Conservation (phyloP, 1,284 basidiomycete genomes). For the Leucoagaricus sp. region DNA sequence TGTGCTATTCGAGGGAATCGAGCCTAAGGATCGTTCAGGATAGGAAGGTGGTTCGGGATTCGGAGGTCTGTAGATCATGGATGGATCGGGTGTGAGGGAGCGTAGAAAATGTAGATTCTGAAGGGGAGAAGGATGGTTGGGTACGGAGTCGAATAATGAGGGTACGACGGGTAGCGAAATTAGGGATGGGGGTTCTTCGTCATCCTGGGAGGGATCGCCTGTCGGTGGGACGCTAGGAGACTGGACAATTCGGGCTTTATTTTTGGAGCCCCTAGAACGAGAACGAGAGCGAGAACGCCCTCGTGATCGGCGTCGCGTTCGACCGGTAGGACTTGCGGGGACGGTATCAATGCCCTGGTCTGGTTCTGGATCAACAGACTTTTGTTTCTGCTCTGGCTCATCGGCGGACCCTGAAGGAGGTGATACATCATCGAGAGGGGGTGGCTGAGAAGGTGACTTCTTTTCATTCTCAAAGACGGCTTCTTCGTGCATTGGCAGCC, state of each 20-base stretch:
- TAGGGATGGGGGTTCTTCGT: conserved; percentile 46
- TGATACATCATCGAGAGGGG: conserved; percentile 17
- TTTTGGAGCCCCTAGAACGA: conserved; percentile 71
- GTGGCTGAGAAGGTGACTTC: conserved; percentile 8
- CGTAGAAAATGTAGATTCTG: conserved; percentile 55
- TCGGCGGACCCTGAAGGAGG: conserved; percentile 23
- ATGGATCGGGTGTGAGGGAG: conserved; percentile 54
- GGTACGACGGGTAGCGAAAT: conserved; percentile 45
- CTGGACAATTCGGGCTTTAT: conserved; percentile 49
- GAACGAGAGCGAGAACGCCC: no score
- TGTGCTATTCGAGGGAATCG: conserved; percentile 80
- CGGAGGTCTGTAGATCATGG: conserved; percentile 60
- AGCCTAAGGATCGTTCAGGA: conserved; percentile 69
- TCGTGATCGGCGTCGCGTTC: conserved; percentile 67
- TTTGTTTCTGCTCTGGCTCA: conserved; percentile 22
- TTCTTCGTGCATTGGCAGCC: conserved; percentile 79
- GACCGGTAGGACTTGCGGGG: conserved; percentile 37
- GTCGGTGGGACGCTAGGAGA: conserved; percentile 46
- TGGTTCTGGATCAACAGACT: conserved; percentile 32
- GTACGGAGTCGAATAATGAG: conserved; percentile 61
- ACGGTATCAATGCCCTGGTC: conserved; percentile 32
- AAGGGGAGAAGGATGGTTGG: conserved; percentile 55
- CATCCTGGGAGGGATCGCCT: conserved; percentile 69
- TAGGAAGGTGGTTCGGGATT: conserved; percentile 62
- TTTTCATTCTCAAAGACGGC: conserved; percentile 62